phyloP scores from a whole-genome alignment of 106 monocot genomes.

The Triglochin maritima region DNA sequence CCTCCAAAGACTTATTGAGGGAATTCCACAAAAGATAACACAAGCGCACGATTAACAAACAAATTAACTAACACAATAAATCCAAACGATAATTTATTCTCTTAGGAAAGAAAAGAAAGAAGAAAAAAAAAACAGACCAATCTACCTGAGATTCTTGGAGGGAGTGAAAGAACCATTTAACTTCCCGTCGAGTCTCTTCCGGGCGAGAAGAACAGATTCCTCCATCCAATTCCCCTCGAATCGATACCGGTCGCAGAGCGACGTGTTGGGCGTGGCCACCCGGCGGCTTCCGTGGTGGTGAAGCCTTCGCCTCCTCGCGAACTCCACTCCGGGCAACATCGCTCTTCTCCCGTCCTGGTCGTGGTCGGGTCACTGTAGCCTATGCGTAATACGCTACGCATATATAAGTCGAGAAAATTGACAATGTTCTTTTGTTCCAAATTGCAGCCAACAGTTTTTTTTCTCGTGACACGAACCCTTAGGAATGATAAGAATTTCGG shows the following conservation, averaged over 20 bases:
- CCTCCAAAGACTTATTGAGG: no score
- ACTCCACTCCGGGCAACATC: background rate
- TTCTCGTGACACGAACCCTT: background rate
- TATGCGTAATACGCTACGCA: no score
- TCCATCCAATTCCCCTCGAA: background rate
- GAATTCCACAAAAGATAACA: no score
- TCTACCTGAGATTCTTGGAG: background rate
- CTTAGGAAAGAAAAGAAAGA: no score
- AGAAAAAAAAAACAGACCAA: no score
- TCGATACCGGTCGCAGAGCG: background rate
- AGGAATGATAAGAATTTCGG: background rate
- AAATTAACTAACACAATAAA: no score
- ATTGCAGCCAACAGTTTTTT: background rate
- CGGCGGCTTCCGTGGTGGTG: background rate
- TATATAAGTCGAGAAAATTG: no score
- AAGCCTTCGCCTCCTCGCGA: background rate
- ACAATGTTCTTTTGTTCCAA: no score
- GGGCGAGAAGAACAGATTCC: background rate
- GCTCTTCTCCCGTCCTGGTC: background rate
- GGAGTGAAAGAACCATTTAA: background rate
- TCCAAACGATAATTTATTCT: no score
- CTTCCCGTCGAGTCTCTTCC: conserved; percentile 2
- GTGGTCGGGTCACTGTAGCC: background rate
- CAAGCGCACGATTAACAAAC: no score
- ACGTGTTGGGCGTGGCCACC: background rate